A percentile compares a stretch with the other conserved stretches of the same genome.
Evolutionary conservation across 257 asterid species (phyloP).

Genomic region (Pogostemon cablin): DNA sequence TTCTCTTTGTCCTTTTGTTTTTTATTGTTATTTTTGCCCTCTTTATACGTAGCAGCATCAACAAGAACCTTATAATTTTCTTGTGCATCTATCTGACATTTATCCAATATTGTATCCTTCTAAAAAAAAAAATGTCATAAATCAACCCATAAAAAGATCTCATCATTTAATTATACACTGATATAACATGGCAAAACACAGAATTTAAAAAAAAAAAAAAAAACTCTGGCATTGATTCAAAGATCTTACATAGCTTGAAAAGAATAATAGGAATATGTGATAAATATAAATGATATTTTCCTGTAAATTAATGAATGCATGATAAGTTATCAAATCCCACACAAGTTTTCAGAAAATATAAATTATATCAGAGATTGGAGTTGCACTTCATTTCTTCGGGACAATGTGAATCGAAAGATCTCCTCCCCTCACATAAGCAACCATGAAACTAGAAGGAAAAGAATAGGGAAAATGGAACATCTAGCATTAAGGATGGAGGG

Average conservation of each 20-base stretch:
- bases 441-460: background rate
- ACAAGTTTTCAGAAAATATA: slow-evolving; percentile 25
- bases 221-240: too few species aligned
- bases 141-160: slow-evolving; percentile 24
- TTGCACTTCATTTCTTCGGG: slow-evolving; percentile 12
- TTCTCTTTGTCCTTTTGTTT: slow-evolving; percentile 77
- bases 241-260: slow-evolving; percentile 11
- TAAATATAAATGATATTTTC: slow-evolving; percentile 7
- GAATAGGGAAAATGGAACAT: background rate
- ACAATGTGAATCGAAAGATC: background rate
- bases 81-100: slow-evolving; percentile 47
- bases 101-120: slow-evolving; percentile 74
- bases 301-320: slow-evolving; percentile 10
- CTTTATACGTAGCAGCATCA: slow-evolving; percentile 69
- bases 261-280: slow-evolving; percentile 13
- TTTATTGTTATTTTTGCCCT: slow-evolving; percentile 63
- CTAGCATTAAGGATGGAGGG: background rate
- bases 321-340: slow-evolving; percentile 7
- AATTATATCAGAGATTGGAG: background rate
- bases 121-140: slow-evolving; percentile 31
- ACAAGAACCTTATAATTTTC: slow-evolving; percentile 60
- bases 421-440: slow-evolving; percentile 3
- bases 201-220: slow-evolving; percentile 21
- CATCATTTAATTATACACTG: slow-evolving; percentile 19
- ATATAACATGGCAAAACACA: slow-evolving; percentile 25